phyloP scores from a whole-genome alignment of 371 early-diverging fungal species.

The Coemansia sp. region DNA sequence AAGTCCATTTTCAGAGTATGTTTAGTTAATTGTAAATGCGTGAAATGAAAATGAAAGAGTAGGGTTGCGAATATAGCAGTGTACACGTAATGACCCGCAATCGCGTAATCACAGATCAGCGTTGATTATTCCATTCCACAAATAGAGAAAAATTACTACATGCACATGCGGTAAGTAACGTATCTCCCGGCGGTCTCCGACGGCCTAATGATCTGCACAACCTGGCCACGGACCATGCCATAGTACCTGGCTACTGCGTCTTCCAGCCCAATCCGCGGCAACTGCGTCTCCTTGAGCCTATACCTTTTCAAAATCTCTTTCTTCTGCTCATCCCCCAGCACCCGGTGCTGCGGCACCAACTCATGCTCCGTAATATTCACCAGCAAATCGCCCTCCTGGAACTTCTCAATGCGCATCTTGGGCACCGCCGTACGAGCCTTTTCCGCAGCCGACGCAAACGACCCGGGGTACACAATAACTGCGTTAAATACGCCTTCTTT shows the following conservation, averaged over 20 bases:
- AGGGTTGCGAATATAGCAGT: not conserved
- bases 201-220: slow-evolving; percentile 94
- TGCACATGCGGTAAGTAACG: slow-evolving; percentile 88
- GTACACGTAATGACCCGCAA: not conserved
- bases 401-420: slow-evolving; percentile 74
- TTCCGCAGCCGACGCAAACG: slow-evolving; percentile 84
- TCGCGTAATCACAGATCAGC: not conserved
- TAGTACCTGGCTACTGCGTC: slow-evolving; percentile 98
- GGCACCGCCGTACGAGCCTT: slow-evolving; percentile 58
- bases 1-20: not conserved
- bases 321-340: slow-evolving; percentile 90
- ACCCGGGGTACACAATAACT: slow-evolving; percentile 82
- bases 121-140: not conserved
- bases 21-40: not conserved
- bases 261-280: slow-evolving; percentile 88
- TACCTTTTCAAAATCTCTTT: slow-evolving; percentile 87
- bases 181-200: slow-evolving; percentile 98
- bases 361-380: slow-evolving; percentile 98
- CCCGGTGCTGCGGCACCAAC: slow-evolving; percentile 94
- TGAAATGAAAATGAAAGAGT: not conserved
- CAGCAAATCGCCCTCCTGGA: slow-evolving; percentile 92
- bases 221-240: slow-evolving; percentile 94
- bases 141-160: slow-evolving; percentile 44
- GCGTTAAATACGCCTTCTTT: slow-evolving; percentile 77
- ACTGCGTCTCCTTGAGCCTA: slow-evolving; percentile 92